These are phyloP conservation scores for Excoecaria agallocha DNA, from an alignment of 345 rosid species.

Conservation along the genomic window DNA sequence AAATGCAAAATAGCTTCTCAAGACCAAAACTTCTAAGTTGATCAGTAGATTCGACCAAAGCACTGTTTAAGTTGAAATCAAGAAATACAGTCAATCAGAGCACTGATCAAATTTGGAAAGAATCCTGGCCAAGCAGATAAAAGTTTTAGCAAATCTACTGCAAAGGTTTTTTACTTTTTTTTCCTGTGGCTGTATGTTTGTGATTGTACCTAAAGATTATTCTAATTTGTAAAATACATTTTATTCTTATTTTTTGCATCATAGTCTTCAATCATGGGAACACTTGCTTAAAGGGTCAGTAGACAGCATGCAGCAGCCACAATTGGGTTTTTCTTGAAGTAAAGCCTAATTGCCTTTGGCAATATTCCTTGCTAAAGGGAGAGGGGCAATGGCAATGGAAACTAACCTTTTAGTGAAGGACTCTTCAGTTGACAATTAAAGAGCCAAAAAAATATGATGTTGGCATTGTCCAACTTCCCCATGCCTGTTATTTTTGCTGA, in stretches of 20 bases:
- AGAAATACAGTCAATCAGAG: neutral
- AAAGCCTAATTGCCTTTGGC: neutral
- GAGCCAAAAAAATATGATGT: neutral
- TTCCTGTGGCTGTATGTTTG: neutral
- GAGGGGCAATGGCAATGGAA: neutral
- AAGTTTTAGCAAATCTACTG: neutral
- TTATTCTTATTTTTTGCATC: neutral
- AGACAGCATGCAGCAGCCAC: neutral
- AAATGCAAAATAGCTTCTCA: neutral
- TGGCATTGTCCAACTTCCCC: neutral
- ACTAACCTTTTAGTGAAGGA: conserved; percentile 1
- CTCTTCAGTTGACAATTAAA: neutral
- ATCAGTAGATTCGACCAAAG: neutral
- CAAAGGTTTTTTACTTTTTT: neutral
- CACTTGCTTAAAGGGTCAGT: neutral
- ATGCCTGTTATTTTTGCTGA: conserved; percentile 24
- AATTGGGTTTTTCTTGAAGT: neutral
- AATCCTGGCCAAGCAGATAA: neutral
- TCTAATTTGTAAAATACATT: neutral
- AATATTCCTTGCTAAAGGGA: neutral
- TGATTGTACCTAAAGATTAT: neutral
- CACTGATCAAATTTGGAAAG: neutral
- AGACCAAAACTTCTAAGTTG: neutral
- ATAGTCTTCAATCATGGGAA: neutral
- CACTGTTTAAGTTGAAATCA: neutral